Evolutionary conservation across 352 stramenopile genomes (phyloP).

Genomic region (Globisporangium echinulatum): DNA sequence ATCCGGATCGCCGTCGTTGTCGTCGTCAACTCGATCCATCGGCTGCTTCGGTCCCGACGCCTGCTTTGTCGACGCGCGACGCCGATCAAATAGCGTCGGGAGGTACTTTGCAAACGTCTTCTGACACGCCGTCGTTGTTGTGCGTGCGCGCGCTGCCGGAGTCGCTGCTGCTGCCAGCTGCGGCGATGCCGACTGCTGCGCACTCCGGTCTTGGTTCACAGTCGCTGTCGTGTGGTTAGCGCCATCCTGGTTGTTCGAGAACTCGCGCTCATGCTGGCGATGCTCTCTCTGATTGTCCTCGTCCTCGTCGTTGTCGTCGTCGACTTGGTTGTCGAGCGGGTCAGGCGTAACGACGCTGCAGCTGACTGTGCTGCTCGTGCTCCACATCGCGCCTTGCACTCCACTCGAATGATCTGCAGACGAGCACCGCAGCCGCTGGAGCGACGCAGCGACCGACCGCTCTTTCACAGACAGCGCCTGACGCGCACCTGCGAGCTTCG

Average conservation of each 20-base stretch:
- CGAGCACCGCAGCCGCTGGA: not conserved
- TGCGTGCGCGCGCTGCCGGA: not conserved
- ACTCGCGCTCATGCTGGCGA: not conserved
- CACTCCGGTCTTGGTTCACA: too few species aligned
- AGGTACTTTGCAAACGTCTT: not conserved
- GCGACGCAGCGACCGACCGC: conserved; percentile 1
- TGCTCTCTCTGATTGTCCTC: not conserved
- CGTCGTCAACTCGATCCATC: not conserved
- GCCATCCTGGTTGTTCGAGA: not conserved
- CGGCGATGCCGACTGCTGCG: not conserved
- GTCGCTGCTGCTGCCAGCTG: not conserved
- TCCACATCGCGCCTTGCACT: not conserved
- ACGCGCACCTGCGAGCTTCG: not conserved
- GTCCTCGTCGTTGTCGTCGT: not conserved
- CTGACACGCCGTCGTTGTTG: not conserved
- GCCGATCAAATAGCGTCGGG: not conserved
- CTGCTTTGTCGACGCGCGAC: not conserved
- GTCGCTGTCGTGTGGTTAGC: not conserved
- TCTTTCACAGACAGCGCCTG: not conserved
- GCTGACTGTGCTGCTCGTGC: not conserved
- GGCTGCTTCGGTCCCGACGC: too few species aligned
- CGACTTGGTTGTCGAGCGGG: not conserved
- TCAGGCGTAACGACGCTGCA: not conserved
- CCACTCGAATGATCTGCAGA: not conserved
- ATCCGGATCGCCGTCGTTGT: not conserved